Evolutionary conservation across 352 stramenopile species (phyloP), one percentile per base, ranked within the genome.

Genomic region (Phytophthora quininea): DNA sequence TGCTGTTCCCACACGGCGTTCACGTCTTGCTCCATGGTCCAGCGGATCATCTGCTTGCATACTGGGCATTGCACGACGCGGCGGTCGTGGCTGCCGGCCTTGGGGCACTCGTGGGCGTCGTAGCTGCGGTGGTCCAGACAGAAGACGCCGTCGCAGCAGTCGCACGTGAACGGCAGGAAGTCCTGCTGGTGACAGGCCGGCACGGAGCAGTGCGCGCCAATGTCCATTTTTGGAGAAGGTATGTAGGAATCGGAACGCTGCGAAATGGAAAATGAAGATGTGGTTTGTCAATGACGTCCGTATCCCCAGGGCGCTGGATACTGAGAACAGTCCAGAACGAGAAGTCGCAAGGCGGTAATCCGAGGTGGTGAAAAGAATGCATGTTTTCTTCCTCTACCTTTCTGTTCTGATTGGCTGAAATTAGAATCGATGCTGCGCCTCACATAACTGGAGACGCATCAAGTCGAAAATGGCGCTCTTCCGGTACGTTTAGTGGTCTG

Each of bases 101-200:
- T 77, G 0, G 84, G 78, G 48, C 89, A 96, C 52, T 74, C 73
- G 73, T 96, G 89, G 8, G 76, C 73, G 58, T 88, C 75, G 61
- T 95, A 94, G 52, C 76, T 92, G 55, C 89, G 87, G 60, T 96
- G 89, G 12, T 86, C 74, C n/a, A 96, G 80, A 63, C 89, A 96
- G 61, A 95, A 96, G 49, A 95, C 69, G 53, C 76, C 76, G 30
- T 52, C 52, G 74, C 89, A 96, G 62, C 87, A 94, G 73, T 96
- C 86, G 71, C 89, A 96, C 35, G 69, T 84, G 72, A 96, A 96
- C 2, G 89, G 89, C 31, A 96, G 71, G 58, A 96, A 96, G 63
- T 96, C 89, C 64, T 89, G 75, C 63, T 95, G 86, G 50, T 85
- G 71, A 58, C 86, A 95, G 14, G 79, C 71, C 9, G 74, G 73